phyloP scores from a whole-genome alignment of 352 stramenopile species.

The Phytophthora vignae region DNA sequence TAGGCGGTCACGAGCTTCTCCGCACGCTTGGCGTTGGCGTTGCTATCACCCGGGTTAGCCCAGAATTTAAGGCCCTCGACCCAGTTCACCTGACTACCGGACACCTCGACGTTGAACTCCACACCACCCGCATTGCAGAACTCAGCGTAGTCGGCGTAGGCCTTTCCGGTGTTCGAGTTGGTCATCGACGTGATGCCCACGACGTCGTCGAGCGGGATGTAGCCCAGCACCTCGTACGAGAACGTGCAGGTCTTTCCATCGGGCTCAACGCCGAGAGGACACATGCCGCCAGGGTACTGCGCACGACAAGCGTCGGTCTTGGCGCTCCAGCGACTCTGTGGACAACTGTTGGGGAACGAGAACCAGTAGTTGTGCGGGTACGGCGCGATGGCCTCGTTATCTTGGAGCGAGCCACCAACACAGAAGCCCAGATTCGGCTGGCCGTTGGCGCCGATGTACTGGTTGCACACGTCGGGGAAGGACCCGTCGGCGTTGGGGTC shows the following conservation, averaged over 20 bases:
- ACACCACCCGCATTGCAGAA: slow-evolving; percentile 67
- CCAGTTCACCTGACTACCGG: slow-evolving; percentile 34
- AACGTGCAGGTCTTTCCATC: slow-evolving; percentile 72
- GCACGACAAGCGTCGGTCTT: slow-evolving; percentile 56
- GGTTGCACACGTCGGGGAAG: slow-evolving; percentile 53
- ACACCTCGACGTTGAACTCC: slow-evolving; percentile 56
- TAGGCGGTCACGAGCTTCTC: slow-evolving; percentile 62
- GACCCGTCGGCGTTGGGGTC: slow-evolving; percentile 48
- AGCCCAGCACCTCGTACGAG: slow-evolving; percentile 69
- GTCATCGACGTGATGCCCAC: slow-evolving; percentile 73
- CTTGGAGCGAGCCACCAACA: slow-evolving; percentile 48
- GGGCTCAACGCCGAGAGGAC: slow-evolving; percentile 52
- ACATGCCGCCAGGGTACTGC: slow-evolving; percentile 53
- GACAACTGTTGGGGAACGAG: slow-evolving; percentile 83
- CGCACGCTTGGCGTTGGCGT: slow-evolving; percentile 56
- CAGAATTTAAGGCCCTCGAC: slow-evolving; percentile 71
- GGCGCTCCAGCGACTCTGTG: slow-evolving; percentile 40
- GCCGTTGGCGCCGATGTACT: slow-evolving; percentile 58
- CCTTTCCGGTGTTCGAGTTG: slow-evolving; percentile 47
- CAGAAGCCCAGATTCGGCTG: slow-evolving; percentile 58
- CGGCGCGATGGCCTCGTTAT: slow-evolving; percentile 61
- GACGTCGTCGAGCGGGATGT: slow-evolving; percentile 69
- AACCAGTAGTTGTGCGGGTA: slow-evolving; percentile 87
- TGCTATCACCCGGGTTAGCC: slow-evolving; percentile 50
- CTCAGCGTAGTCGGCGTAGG: slow-evolving; percentile 60